Conservation (phyloP, 2,329 filamentous ascomycete genomes). For the Fusarium drepaniforme region DNA sequence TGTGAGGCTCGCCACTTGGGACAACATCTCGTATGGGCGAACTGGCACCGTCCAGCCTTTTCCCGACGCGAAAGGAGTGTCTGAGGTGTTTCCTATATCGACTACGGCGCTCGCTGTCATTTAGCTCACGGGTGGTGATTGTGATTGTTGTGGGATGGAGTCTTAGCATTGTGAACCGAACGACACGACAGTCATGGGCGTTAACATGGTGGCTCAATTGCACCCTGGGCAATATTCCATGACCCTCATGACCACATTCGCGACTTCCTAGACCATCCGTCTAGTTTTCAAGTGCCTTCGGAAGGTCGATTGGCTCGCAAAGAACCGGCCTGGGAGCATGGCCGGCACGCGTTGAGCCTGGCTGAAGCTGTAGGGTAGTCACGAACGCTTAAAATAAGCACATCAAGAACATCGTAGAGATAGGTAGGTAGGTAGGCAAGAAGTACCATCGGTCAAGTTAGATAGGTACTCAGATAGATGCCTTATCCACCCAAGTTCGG, state of each 20-base stretch:
- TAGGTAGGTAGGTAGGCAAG: not conserved
- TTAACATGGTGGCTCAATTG: too few species aligned
- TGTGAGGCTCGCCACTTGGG: not conserved
- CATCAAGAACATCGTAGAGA: not conserved
- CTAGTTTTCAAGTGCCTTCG: not conserved
- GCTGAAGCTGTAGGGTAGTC: not conserved
- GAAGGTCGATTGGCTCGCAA: not conserved
- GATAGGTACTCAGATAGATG: not conserved
- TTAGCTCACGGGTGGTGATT: conserved; percentile 31
- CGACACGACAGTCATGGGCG: not conserved
- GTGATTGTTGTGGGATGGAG: conserved; percentile 34
- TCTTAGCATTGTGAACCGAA: conserved; percentile 33
- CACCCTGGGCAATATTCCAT: too few species aligned
- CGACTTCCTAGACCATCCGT: not conserved
- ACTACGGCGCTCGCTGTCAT: conserved; percentile 34
- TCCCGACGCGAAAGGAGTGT: not conserved
- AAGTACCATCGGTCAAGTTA: not conserved
- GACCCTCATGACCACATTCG: not conserved
- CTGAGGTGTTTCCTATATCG: conserved; percentile 35
- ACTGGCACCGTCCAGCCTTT: not conserved
- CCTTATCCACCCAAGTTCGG: not conserved
- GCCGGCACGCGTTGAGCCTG: not conserved
- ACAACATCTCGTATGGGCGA: not conserved
- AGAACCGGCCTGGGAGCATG: not conserved
- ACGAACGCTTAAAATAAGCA: not conserved